Conservation (phyloP, 1,284 basidiomycete genomes). For the Tylopilus orsonianus region DNA sequence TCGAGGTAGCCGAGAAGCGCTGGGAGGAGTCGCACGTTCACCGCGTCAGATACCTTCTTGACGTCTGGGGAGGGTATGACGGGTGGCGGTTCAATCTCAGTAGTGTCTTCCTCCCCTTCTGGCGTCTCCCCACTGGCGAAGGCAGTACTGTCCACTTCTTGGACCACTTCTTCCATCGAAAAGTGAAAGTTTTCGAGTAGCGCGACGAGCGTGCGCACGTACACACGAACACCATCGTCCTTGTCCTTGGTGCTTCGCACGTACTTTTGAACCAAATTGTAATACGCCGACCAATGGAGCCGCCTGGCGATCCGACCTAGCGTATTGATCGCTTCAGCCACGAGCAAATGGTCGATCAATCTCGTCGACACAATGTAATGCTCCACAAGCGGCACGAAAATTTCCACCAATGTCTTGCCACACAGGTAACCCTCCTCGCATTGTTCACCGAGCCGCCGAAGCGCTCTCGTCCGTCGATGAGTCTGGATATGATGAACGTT, state of each 20-base stretch:
- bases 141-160: slow-evolving; percentile 30
- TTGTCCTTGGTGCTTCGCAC: slow-evolving; percentile 73
- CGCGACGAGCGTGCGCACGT: slow-evolving; percentile 84
- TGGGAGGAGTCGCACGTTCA: slow-evolving; percentile 76
- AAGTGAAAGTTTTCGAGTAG: slow-evolving; percentile 95
- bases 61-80: slow-evolving; percentile 28
- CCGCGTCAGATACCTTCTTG: slow-evolving; percentile 70
- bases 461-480: slow-evolving; percentile 87
- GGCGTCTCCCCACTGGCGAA: slow-evolving; percentile 32
- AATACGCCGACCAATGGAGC: slow-evolving; percentile 86
- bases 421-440: slow-evolving; percentile 71
- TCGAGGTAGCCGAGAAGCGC: slow-evolving; percentile 77
- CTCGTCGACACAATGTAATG: slow-evolving; percentile 76
- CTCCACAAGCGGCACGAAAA: slow-evolving; percentile 86
- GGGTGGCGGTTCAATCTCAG: slow-evolving; percentile 13
- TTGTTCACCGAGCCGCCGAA: slow-evolving; percentile 83
- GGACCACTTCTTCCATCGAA: slow-evolving; percentile 59
- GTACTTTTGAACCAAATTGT: slow-evolving; percentile 80
- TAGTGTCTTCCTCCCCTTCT: slow-evolving; percentile 31
- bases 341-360: slow-evolving; percentile 85
- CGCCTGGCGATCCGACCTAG: slow-evolving; percentile 75
- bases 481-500: slow-evolving; percentile 95
- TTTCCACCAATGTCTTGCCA: slow-evolving; percentile 74
- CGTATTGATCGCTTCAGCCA: slow-evolving; percentile 85
- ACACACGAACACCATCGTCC: slow-evolving; percentile 77